Evolutionary conservation across 148 eudicot genomes (phyloP).

Genomic region (Suaeda aralocaspica): DNA sequence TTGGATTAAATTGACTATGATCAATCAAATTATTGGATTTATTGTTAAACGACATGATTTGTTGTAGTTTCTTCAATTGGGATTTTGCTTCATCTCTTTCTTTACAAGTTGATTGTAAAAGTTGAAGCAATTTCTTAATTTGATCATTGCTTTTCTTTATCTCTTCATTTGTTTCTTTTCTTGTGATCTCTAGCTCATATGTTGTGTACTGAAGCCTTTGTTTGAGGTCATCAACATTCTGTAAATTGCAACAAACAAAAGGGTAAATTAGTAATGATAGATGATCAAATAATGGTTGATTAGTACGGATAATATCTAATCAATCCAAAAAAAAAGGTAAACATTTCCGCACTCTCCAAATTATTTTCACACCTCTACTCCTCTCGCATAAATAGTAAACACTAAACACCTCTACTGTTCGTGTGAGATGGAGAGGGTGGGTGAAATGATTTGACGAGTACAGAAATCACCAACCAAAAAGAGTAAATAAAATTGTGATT

Average conservation of each 20-base stretch:
- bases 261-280: not conserved
- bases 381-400: too few species aligned
- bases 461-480: too few species aligned
- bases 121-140: slow-evolving; percentile 34
- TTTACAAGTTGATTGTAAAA: slow-evolving; percentile 34
- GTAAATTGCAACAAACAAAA: slow-evolving; percentile 14
- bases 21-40: slow-evolving; percentile 2
- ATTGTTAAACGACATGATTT: slow-evolving; percentile 23
- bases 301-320: too few species aligned
- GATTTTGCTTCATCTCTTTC: slow-evolving; percentile 75
- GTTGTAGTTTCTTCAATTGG: slow-evolving; percentile 42
- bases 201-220: slow-evolving; percentile 50
- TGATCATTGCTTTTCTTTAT: slow-evolving; percentile 34
- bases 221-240: slow-evolving; percentile 52
- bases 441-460: too few species aligned
- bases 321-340: too few species aligned
- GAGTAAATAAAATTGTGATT: slow-evolving; percentile 5
- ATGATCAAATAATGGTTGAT: too few species aligned
- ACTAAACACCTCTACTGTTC: too few species aligned
- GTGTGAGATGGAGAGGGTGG: too few species aligned
- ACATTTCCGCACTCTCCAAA: too few species aligned
- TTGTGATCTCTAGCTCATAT: slow-evolving; percentile 47
- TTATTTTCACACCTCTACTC: too few species aligned
- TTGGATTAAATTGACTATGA: slow-evolving; percentile 2
- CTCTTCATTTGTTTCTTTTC: slow-evolving; percentile 37